These are phyloP conservation scores for Cystobasidium pallidum DNA, from an alignment of 1,284 basidiomycete genomes.

Conservation along the genomic window DNA sequence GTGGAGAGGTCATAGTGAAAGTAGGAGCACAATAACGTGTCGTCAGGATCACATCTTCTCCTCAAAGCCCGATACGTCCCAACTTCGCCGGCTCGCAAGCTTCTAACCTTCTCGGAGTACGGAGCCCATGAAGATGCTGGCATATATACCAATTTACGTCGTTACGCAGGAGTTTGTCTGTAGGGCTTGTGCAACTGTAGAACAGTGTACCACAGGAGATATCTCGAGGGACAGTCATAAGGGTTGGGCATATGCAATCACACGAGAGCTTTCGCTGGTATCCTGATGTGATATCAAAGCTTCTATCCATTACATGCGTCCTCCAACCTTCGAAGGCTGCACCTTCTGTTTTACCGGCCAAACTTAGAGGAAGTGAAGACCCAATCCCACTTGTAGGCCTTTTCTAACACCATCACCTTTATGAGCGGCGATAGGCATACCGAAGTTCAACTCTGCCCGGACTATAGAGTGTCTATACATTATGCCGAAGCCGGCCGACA, in stretches of 20 bases:
- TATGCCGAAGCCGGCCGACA: conserved; percentile 86
- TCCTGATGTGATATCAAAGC: too few species aligned
- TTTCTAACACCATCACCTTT: conserved; percentile 74
- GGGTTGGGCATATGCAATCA: too few species aligned
- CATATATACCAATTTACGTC: neutral
- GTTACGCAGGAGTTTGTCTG: neutral
- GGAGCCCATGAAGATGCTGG: too few species aligned
- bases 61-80: neutral
- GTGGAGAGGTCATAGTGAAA: conserved; percentile 58
- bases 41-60: neutral
- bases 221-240: too few species aligned
- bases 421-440: conserved; percentile 79
- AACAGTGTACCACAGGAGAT: neutral
- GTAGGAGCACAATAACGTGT: conserved; percentile 43
- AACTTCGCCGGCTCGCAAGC: neutral
- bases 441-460: conserved; percentile 87
- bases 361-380: conserved; percentile 70
- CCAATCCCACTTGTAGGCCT: conserved; percentile 90
- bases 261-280: too few species aligned
- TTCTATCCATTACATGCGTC: neutral
- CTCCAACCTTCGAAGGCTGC: neutral
- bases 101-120: too few species aligned
- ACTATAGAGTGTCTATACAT: conserved; percentile 84
- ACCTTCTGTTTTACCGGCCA: neutral
- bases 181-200: neutral